A percentile compares a stretch with the other conserved stretches of the same genome.
These are phyloP conservation scores for Daldinia sp. DNA, from an alignment of 2,329 filamentous ascomycete species.

Conservation along the genomic window DNA sequence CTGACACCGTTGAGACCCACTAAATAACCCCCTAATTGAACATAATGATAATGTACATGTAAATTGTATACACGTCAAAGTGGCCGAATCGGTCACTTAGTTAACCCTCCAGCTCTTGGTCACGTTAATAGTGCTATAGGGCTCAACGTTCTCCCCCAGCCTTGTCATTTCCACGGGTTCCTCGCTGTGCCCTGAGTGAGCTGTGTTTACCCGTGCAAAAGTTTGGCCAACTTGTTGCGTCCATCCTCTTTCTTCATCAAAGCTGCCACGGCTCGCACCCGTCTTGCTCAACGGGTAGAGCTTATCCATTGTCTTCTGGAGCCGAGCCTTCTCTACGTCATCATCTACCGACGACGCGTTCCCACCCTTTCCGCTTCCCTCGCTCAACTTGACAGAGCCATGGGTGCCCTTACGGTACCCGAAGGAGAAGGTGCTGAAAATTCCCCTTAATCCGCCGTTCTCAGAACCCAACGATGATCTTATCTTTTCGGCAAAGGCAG, in stretches of 20 bases:
- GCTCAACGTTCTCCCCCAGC: slow-evolving; percentile 18
- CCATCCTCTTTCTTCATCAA: slow-evolving; percentile 9
- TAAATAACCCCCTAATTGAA: neutral
- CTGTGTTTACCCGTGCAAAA: slow-evolving; percentile 8
- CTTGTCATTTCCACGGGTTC: slow-evolving; percentile 17
- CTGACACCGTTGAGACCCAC: neutral
- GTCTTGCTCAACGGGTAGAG: slow-evolving; percentile 14
- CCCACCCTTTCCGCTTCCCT: neutral
- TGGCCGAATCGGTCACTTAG: neutral
- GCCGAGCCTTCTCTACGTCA: slow-evolving; percentile 11
- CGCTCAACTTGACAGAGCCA: slow-evolving; percentile 13
- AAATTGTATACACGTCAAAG: neutral
- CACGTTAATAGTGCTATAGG: slow-evolving; percentile 21
- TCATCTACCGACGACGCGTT: slow-evolving; percentile 2
- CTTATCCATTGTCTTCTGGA: slow-evolving; percentile 20
- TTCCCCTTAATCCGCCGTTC: slow-evolving; percentile 12
- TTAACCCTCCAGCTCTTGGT: slow-evolving; percentile 20
- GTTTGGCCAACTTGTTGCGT: slow-evolving; percentile 5
- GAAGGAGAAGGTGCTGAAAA: slow-evolving; percentile 20
- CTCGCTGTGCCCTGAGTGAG: slow-evolving; percentile 4
- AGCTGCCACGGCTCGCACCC: neutral
- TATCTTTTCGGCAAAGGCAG: slow-evolving; percentile 2
- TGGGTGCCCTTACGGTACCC: slow-evolving; percentile 9
- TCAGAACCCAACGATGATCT: slow-evolving; percentile 8
- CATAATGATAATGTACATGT: neutral